Evolutionary conservation across 2,329 filamentous ascomycete genomes (phyloP).

Genomic region (Colletotrichum ledebouriae): DNA sequence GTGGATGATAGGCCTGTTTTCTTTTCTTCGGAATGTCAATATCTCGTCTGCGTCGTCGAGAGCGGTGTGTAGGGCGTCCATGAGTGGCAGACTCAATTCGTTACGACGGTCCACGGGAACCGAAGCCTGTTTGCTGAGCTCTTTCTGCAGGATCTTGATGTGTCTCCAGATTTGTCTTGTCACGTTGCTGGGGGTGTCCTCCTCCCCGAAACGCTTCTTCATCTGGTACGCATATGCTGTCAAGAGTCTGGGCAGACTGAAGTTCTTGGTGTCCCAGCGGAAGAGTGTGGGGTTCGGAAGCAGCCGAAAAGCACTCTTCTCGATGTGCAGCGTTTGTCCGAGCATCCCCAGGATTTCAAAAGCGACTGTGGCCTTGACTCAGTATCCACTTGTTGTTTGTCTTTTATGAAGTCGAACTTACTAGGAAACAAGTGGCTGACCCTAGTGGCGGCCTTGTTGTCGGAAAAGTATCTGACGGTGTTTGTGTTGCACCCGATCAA

Average conservation of each 20-base stretch:
- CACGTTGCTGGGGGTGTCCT: constrained; percentile 13
- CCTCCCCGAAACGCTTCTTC: constrained; percentile 5
- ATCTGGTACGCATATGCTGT: constrained; percentile 54
- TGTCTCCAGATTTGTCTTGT: constrained; percentile 47
- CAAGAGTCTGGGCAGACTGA: constrained; percentile 59
- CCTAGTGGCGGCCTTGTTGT: constrained; percentile 51
- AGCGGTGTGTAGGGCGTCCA: constrained; percentile 56
- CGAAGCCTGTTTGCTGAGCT: constrained; percentile 18
- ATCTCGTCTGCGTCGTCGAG: constrained; percentile 59
- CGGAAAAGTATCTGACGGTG: constrained; percentile 60
- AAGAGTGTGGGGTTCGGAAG: constrained; percentile 70
- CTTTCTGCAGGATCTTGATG: constrained; percentile 42
- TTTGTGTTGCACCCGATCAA: constrained; percentile 67
- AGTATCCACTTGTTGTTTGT: background rate
- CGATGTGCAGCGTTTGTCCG: constrained; percentile 62
- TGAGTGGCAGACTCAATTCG: constrained; percentile 51
- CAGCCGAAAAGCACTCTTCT: constrained; percentile 63
- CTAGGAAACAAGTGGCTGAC: constrained; percentile 65
- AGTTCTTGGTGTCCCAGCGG: constrained; percentile 65
- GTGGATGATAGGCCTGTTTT: constrained; percentile 16
- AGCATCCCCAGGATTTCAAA: constrained; percentile 73
- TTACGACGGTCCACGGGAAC: constrained; percentile 36
- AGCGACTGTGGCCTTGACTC: constrained; percentile 56
- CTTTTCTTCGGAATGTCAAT: constrained; percentile 52
- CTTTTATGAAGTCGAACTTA: constrained; percentile 46